phyloP scores from a whole-genome alignment of 73 alveolate species.

The Tetrahymena thermophila region DNA sequence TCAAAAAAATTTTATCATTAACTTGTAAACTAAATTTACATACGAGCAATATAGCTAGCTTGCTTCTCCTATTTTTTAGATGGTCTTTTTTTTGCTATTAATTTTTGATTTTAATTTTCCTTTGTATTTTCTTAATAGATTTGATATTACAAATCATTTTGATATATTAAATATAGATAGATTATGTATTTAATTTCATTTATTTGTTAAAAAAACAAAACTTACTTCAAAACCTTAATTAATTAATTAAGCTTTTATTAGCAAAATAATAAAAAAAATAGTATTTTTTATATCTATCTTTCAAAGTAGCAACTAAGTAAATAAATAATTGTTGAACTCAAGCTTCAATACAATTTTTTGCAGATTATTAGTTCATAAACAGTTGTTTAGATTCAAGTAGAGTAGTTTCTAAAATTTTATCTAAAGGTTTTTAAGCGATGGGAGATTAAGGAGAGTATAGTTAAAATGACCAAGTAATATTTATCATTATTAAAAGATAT shows the following conservation, averaged over 20 bases:
- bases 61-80: too few species aligned
- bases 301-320: not conserved
- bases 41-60: not conserved
- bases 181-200: not conserved
- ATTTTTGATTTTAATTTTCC: too few species aligned
- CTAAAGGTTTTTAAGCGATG: not conserved
- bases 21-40: not conserved
- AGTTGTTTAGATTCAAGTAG: not conserved
- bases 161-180: not conserved
- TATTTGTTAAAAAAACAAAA: not conserved
- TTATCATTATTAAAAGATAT: not conserved
- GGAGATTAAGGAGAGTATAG: not conserved
- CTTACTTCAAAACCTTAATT: not conserved
- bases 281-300: not conserved
- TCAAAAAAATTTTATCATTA: not conserved
- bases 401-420: not conserved
- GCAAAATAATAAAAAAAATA: not conserved
- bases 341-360: too few species aligned
- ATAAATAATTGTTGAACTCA: not conserved
- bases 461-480: not conserved
- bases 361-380: too few species aligned
- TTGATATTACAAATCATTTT: not conserved
- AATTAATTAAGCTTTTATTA: not conserved
- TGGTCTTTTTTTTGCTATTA: too few species aligned
- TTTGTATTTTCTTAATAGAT: not conserved